Evolutionary conservation across 345 rosid species (phyloP).

Genomic region (Litchi chinensis): DNA sequence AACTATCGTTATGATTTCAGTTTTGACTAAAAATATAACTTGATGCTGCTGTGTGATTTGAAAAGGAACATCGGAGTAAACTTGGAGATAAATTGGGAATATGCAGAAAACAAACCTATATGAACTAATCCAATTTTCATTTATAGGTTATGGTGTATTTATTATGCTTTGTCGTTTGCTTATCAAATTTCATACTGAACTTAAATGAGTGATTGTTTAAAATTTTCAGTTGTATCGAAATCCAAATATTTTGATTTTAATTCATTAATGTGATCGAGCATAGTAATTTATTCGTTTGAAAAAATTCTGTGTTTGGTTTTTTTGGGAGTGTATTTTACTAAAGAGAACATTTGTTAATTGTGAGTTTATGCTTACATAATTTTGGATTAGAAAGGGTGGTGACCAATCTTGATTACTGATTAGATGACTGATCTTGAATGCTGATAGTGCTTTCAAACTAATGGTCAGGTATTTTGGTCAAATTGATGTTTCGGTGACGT

Average conservation of each 20-base stretch:
- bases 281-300: background rate
- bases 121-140: background rate
- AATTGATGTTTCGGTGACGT: slow-evolving; percentile 77
- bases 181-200: slow-evolving; percentile 6
- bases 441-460: slow-evolving; percentile 25
- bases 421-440: background rate
- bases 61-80: background rate
- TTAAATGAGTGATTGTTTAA: background rate
- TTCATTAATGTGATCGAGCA: background rate
- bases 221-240: background rate
- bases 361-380: background rate
- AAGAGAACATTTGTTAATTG: background rate
- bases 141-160: background rate
- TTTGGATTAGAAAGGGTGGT: background rate
- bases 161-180: background rate
- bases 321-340: background rate
- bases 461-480: slow-evolving; percentile 76
- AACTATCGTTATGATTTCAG: background rate
- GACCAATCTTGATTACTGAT: slow-evolving; percentile 18
- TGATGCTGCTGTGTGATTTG: background rate
- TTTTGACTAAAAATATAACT: background rate
- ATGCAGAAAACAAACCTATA: background rate
- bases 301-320: background rate
- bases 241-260: background rate
- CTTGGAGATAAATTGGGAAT: background rate